Percentiles rank a stretch among this genome's conserved stretches.
These are phyloP conservation scores for Mercurialis annua DNA, from an alignment of 345 rosid species.

Conservation along the genomic window DNA sequence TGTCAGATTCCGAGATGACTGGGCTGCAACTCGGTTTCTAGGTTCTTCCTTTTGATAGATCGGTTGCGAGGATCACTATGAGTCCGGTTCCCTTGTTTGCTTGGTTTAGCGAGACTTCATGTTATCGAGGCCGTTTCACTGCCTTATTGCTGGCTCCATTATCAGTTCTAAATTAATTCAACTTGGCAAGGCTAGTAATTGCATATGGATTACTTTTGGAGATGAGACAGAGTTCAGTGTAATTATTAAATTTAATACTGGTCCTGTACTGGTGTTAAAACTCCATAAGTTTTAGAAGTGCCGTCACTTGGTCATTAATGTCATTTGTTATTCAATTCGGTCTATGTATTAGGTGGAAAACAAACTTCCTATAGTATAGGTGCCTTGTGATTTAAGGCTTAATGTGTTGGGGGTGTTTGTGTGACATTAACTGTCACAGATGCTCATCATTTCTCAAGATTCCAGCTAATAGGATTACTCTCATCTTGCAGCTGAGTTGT, in stretches of 20 bases:
- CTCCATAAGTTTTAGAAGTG: neutral
- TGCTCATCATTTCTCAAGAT: neutral
- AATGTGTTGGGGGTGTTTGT: neutral
- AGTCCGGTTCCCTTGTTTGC: too few relatives aligned
- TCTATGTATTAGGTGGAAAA: neutral
- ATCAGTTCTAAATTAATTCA: constrained; percentile 39
- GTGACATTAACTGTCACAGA: too few relatives aligned
- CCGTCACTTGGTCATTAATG: neutral
- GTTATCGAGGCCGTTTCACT: too few relatives aligned
- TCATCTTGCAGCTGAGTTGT: constrained; percentile 69
- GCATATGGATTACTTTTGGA: constrained; percentile 27
- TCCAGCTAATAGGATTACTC: neutral
- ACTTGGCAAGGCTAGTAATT: constrained; percentile 62
- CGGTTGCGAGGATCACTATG: too few relatives aligned
- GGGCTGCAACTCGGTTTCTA: too few relatives aligned
- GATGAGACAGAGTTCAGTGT: constrained; percentile 5
- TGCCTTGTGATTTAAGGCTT: neutral
- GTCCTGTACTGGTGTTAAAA: neutral
- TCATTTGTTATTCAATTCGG: neutral
- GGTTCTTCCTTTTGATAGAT: too few relatives aligned
- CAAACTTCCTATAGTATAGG: neutral
- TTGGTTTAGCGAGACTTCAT: too few relatives aligned
- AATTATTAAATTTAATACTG: neutral
- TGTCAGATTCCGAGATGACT: too few relatives aligned
- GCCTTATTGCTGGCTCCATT: too few relatives aligned